Evolutionary conservation across 768 basidiomycete genomes (phyloP).

Genomic region (Suillus subluteus): DNA sequence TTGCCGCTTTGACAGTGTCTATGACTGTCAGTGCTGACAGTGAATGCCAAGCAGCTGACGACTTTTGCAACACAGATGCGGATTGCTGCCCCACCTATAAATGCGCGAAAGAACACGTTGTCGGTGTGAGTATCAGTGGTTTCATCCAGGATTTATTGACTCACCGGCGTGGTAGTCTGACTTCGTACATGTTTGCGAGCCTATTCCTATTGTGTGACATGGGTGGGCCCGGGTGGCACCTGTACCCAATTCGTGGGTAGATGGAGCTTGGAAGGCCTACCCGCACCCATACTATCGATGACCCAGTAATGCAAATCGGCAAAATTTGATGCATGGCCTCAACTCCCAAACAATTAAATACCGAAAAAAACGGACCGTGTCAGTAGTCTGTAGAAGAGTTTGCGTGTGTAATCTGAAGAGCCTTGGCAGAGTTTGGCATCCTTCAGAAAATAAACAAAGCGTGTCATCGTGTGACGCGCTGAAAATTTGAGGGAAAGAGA

Average conservation of each 20-base stretch:
- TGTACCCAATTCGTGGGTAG: neutral
- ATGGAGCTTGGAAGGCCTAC: neutral
- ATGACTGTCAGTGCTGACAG: neutral
- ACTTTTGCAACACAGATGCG: rapidly evolving
- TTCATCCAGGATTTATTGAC: neutral
- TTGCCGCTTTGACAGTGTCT: neutral
- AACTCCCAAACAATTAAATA: too few species aligned
- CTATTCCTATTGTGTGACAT: neutral
- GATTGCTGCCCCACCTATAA: neutral
- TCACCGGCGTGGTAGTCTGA: too few species aligned
- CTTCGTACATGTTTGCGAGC: too few species aligned
- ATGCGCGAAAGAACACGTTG: neutral
- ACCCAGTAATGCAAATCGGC: too few species aligned
- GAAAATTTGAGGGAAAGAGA: too few species aligned
- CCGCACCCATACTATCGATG: neutral
- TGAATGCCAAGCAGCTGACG: neutral
- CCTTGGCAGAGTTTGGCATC: too few species aligned
- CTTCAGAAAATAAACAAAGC: too few species aligned
- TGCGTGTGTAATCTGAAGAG: too few species aligned
- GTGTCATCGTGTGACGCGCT: too few species aligned
- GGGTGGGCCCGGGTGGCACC: neutral
- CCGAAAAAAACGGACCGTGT: too few species aligned
- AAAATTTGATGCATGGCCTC: too few species aligned
- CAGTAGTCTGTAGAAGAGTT: too few species aligned
- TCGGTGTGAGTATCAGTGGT: neutral